Evolutionary conservation across 768 basidiomycete genomes (phyloP).

Genomic region (Russula lepida): DNA sequence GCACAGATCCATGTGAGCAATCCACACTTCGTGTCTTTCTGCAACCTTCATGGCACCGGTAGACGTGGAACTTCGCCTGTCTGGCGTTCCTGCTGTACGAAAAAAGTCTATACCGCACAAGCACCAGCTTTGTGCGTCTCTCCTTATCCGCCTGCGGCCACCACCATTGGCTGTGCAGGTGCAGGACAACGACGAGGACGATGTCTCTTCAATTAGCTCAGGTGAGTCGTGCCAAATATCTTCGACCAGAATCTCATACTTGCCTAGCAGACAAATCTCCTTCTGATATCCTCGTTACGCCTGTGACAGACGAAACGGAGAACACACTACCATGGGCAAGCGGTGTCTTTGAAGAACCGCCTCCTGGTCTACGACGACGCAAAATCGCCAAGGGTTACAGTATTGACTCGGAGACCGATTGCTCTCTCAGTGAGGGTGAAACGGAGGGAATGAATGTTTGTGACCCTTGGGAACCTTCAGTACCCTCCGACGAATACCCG

Average conservation of each 20-base stretch:
- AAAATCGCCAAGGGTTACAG: conserved; percentile 7
- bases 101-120: conserved; percentile 17
- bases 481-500: conserved; percentile 7
- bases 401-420: conserved; percentile 29
- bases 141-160: conserved; percentile 16
- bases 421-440: conserved; percentile 26
- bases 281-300: conserved; percentile 20
- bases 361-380: conserved; percentile 17
- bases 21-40: not conserved
- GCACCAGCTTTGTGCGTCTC: conserved; percentile 9
- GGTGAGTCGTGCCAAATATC: not conserved
- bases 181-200: conserved; percentile 1
- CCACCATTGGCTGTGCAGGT: not conserved
- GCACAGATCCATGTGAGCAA: conserved; percentile 37
- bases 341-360: not conserved
- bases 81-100: conserved; percentile 6
- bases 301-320: conserved; percentile 4
- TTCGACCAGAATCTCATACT: not conserved
- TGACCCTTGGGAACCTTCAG: conserved; percentile 5
- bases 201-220: conserved; percentile 2
- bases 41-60: not conserved
- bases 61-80: conserved; percentile 17
- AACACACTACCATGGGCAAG: conserved; percentile 9
- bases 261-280: not conserved
- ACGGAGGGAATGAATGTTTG: conserved; percentile 21